phyloP scores from a whole-genome alignment of 2,329 filamentous ascomycete species.

The Sclerotinia sclerotiorum region DNA sequence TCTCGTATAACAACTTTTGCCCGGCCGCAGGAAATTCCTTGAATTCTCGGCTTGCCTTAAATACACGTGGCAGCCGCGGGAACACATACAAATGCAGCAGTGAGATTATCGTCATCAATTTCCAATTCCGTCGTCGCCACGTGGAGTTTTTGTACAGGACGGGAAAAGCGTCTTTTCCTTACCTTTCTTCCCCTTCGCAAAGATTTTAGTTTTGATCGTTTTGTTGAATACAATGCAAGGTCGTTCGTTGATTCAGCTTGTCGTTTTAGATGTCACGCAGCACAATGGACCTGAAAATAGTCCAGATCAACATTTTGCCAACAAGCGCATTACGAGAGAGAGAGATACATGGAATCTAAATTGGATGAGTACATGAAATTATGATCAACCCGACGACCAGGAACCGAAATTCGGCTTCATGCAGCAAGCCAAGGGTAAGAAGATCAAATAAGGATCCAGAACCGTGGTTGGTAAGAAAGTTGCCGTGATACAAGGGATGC shows the following conservation, averaged over 20 bases:
- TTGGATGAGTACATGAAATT: constrained; percentile 3
- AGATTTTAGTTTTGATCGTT: not conserved
- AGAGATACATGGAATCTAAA: not conserved
- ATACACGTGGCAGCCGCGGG: constrained; percentile 14
- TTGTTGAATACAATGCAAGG: constrained; percentile 9
- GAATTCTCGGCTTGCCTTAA: constrained; percentile 9
- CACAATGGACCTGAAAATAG: constrained; percentile 2
- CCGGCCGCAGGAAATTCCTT: not conserved
- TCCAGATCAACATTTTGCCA: constrained; percentile 4
- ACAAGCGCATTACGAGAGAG: not conserved
- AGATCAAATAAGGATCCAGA: constrained; percentile 19
- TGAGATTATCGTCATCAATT: constrained; percentile 19
- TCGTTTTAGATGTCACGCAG: constrained; percentile 17
- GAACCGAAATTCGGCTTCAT: constrained; percentile 17
- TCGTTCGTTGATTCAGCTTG: constrained; percentile 10
- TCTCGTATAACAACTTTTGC: constrained; percentile 1
- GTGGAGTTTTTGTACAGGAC: constrained; percentile 14
- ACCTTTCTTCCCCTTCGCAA: not conserved
- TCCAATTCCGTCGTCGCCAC: constrained; percentile 10
- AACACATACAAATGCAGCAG: not conserved
- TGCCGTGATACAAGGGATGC: constrained; percentile 11
- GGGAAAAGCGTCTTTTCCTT: not conserved
- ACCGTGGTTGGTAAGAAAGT: constrained; percentile 18
- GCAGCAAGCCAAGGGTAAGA: constrained; percentile 7
- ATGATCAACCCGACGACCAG: constrained; percentile 19